These are phyloP conservation scores for Baudoinia panamericana DNA, from an alignment of 495 filamentous ascomycete species.

Conservation along the genomic window DNA sequence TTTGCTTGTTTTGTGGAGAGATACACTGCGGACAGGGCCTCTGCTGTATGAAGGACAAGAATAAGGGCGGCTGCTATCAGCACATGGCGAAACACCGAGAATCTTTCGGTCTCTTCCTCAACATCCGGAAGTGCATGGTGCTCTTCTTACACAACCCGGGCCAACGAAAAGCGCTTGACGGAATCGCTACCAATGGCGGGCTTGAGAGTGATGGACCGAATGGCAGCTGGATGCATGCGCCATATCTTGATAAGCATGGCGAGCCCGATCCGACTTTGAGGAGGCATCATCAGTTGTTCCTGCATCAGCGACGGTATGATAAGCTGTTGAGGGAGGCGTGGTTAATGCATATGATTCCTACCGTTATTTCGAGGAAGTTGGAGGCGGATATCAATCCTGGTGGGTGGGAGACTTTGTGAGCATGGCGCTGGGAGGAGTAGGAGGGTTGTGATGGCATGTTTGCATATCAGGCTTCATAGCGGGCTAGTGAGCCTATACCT, in stretches of 20 bases:
- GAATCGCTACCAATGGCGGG: too few species aligned
- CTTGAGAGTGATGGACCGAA: too few species aligned
- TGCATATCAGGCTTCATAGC: too few species aligned
- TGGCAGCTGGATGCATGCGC: constrained; percentile 63
- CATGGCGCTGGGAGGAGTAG: neutral
- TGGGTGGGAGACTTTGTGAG: constrained; percentile 71
- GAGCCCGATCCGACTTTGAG: constrained; percentile 80
- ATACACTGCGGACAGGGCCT: constrained; percentile 90
- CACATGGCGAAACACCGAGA: constrained; percentile 79
- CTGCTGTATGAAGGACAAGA: constrained; percentile 64
- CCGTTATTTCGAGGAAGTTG: constrained; percentile 72
- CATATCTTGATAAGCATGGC: constrained; percentile 89
- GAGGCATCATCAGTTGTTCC: constrained; percentile 65
- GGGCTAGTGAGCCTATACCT: too few species aligned
- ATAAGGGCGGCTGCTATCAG: constrained; percentile 75
- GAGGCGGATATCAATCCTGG: constrained; percentile 93
- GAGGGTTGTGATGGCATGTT: too few species aligned
- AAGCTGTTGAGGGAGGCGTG: constrained; percentile 71
- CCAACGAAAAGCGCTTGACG: too few species aligned
- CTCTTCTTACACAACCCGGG: constrained; percentile 60
- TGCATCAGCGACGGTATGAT: constrained; percentile 91
- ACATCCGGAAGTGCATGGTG: constrained; percentile 86
- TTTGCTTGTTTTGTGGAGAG: constrained; percentile 92
- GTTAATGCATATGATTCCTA: constrained; percentile 78
- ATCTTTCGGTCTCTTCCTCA: constrained; percentile 82